Percentiles rank a stretch among this genome's conserved stretches.
Evolutionary conservation across 352 stramenopile genomes (phyloP).

Genomic region (Phytophthora nicotianae): DNA sequence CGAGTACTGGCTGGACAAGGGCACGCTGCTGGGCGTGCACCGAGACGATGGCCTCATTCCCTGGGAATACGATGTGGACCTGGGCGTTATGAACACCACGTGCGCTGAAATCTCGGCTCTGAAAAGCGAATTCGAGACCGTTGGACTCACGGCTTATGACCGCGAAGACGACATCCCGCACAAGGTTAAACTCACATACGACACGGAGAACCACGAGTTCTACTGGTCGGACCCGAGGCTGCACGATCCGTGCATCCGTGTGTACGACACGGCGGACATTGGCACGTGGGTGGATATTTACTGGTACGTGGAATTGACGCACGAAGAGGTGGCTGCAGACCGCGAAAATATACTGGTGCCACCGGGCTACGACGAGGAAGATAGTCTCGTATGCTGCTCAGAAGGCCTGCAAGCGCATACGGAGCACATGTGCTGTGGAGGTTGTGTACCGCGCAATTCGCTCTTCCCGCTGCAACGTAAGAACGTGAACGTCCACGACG

Average conservation of each 20-base stretch:
- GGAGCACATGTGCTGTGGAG: slow-evolving; percentile 78
- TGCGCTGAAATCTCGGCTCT: slow-evolving; percentile 71
- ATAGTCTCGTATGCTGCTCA: slow-evolving; percentile 74
- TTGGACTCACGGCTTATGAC: slow-evolving; percentile 72
- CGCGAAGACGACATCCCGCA: slow-evolving; percentile 75
- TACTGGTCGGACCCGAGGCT: slow-evolving; percentile 81
- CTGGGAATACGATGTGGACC: slow-evolving; percentile 83
- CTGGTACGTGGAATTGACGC: slow-evolving; percentile 75
- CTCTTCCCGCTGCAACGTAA: slow-evolving; percentile 66
- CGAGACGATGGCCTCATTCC: slow-evolving; percentile 76
- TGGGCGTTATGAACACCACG: slow-evolving; percentile 80
- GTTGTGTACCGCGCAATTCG: slow-evolving; percentile 62
- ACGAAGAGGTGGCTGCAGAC: slow-evolving; percentile 45
- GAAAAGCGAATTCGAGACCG: slow-evolving; percentile 64
- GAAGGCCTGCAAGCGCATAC: slow-evolving; percentile 68
- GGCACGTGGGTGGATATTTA: slow-evolving; percentile 84
- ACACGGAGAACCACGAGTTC: slow-evolving; percentile 82
- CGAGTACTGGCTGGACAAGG: slow-evolving; percentile 88
- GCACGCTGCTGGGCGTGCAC: slow-evolving; percentile 71
- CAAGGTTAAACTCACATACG: slow-evolving; percentile 85
- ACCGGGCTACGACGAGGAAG: slow-evolving; percentile 60
- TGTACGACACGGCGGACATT: slow-evolving; percentile 66
- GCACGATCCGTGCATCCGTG: slow-evolving; percentile 77
- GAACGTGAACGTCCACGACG: slow-evolving; percentile 54
- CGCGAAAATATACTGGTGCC: slow-evolving; percentile 60